Evolutionary conservation across 2,329 filamentous ascomycete species (phyloP).

Genomic region (Coniella lustricola): DNA sequence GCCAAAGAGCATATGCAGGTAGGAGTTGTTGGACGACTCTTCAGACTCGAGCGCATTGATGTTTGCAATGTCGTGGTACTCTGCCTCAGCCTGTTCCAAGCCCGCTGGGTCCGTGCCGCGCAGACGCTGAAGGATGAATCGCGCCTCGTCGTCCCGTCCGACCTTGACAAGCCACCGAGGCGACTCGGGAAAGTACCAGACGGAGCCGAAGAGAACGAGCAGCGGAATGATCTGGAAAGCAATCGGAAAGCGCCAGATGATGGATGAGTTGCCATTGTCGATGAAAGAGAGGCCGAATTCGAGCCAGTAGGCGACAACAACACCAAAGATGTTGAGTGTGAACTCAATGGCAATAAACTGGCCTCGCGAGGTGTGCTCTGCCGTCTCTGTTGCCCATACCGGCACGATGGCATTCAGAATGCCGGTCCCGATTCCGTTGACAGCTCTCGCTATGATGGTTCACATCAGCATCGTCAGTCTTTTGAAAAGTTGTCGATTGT

Average conservation of each 20-base stretch:
- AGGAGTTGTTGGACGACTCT: constrained; percentile 49
- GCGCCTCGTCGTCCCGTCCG: constrained; percentile 10
- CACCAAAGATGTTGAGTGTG: constrained; percentile 32
- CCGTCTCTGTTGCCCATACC: constrained; percentile 65
- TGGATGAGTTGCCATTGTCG: constrained; percentile 11
- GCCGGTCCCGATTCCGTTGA: constrained; percentile 62
- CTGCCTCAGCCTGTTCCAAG: constrained; percentile 7
- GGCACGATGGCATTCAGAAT: constrained; percentile 65
- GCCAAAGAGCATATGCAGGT: constrained; percentile 60
- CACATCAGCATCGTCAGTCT: not conserved
- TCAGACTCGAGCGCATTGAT: constrained; percentile 58
- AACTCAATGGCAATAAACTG: constrained; percentile 67
- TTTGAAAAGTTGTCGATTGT: not conserved
- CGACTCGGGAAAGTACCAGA: constrained; percentile 16
- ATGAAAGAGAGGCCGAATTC: constrained; percentile 27
- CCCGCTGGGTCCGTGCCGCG: constrained; percentile 5
- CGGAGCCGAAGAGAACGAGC: constrained; percentile 9
- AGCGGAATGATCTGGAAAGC: constrained; percentile 17
- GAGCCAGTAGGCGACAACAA: constrained; percentile 27
- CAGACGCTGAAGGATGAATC: constrained; percentile 7
- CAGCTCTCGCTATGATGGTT: constrained; percentile 37
- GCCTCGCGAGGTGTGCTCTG: constrained; percentile 60
- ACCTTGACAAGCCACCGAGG: constrained; percentile 16
- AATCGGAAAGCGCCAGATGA: constrained; percentile 4
- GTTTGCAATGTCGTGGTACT: constrained; percentile 56